Percentiles rank a stretch among this genome's conserved stretches.
Conservation (phyloP, 257 asterid genomes). For the Osmanthus fragrans region DNA sequence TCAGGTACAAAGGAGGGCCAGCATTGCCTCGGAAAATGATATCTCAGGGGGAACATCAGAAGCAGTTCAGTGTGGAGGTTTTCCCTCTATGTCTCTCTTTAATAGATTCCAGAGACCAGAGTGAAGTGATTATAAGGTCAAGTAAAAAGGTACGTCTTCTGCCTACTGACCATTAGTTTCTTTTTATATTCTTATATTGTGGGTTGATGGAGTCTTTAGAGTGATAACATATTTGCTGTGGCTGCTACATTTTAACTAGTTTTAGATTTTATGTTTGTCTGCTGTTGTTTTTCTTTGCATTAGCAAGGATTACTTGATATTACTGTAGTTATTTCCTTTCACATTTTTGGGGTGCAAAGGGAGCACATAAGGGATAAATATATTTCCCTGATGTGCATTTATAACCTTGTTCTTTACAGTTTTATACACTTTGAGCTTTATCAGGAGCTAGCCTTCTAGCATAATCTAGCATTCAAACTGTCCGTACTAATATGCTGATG, state of each 20-base stretch:
- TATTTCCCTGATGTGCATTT: background rate
- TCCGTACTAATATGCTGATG: conserved; percentile 2
- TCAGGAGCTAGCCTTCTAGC: background rate
- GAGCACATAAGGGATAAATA: background rate
- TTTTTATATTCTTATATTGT: background rate
- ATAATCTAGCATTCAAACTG: background rate
- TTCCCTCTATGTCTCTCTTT: conserved; percentile 71
- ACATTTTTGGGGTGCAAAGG: background rate
- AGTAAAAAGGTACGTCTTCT: conserved; percentile 73
- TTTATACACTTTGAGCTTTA: background rate
- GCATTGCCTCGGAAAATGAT: conserved; percentile 76
- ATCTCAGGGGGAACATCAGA: conserved; percentile 70
- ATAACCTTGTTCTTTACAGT: background rate
- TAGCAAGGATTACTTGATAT: background rate
- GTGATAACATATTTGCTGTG: background rate
- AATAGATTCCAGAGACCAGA: conserved; percentile 68
- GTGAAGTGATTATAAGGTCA: conserved; percentile 54
- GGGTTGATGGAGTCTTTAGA: background rate
- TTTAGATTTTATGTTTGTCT: background rate
- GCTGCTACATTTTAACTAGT: background rate
- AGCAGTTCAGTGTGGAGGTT: conserved; percentile 76
- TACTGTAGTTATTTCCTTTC: background rate
- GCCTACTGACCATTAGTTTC: conserved; percentile 15
- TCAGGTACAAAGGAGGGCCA: conserved; percentile 97
- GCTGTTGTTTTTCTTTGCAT: background rate